phyloP scores from a whole-genome alignment of 2,329 filamentous ascomycete species.

The Nigrograna mackinnonii region DNA sequence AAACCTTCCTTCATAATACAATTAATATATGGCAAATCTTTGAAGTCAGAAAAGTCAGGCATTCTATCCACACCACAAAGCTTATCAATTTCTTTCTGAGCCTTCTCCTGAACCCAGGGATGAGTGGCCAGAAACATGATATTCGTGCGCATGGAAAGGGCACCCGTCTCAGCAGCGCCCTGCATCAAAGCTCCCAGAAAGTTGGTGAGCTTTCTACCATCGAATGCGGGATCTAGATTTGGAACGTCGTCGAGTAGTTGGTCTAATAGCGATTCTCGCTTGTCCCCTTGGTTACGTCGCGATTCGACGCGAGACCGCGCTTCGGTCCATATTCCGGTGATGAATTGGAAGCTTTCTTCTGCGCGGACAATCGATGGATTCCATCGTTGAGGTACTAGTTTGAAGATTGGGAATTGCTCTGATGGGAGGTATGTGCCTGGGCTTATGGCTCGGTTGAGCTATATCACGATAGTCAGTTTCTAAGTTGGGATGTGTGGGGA shows the following conservation, averaged over 20 bases:
- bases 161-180: conserved; percentile 24
- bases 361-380: conserved; percentile 14
- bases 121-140: conserved; percentile 26
- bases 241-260: conserved; percentile 21
- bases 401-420: conserved; percentile 28
- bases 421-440: conserved; percentile 23
- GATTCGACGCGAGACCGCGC: conserved; percentile 16
- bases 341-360: conserved; percentile 14
- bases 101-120: conserved; percentile 22
- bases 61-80: conserved; percentile 18
- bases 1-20: conserved; percentile 33
- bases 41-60: conserved; percentile 26
- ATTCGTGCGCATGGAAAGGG: conserved; percentile 17
- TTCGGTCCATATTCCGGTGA: conserved; percentile 19
- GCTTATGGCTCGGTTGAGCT: conserved; percentile 17
- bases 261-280: conserved; percentile 27
- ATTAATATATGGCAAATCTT: conserved; percentile 31
- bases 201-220: conserved; percentile 17
- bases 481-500: conserved; percentile 1
- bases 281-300: conserved; percentile 21
- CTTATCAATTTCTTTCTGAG: conserved; percentile 20
- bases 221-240: conserved; percentile 13
- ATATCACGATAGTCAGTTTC: conserved; percentile 5
- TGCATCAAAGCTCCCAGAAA: conserved; percentile 23
- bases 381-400: conserved; percentile 21